Percentiles rank a stretch among this genome's conserved stretches.
phyloP scores from a whole-genome alignment of 345 rosid genomes.

The Excoecaria cochinchinensis region DNA sequence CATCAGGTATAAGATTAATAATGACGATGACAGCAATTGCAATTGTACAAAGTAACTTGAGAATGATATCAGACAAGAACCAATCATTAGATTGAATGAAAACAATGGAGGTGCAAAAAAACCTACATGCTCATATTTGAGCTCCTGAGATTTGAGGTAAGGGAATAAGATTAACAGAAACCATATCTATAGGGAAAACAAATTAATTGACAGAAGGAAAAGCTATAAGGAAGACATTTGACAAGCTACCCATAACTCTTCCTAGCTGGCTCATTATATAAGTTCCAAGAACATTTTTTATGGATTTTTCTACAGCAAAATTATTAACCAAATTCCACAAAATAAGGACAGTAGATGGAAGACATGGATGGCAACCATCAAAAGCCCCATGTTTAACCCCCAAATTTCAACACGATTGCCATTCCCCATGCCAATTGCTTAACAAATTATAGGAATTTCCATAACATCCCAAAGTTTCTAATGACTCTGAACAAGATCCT shows the following conservation, averaged over 20 bases:
- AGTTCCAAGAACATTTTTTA: not conserved
- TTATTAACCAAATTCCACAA: not conserved
- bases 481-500: not conserved
- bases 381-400: not conserved
- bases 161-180: not conserved
- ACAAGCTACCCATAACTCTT: not conserved
- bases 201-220: not conserved
- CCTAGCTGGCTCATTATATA: not conserved
- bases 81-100: not conserved
- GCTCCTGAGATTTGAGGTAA: not conserved
- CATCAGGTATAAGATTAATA: conserved; percentile 28
- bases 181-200: not conserved
- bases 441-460: not conserved
- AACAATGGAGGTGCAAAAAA: not conserved
- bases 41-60: not conserved
- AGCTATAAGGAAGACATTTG: not conserved
- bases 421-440: not conserved
- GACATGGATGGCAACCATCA: conserved; percentile 3
- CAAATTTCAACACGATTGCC: not conserved
- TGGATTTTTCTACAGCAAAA: not conserved
- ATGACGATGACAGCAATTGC: not conserved
- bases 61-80: not conserved
- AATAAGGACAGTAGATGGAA: not conserved
- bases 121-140: not conserved
- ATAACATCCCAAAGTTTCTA: not conserved